Evolutionary conservation across 2,329 filamentous ascomycete genomes (phyloP).

Genomic region (Arthrinium puccinioides): DNA sequence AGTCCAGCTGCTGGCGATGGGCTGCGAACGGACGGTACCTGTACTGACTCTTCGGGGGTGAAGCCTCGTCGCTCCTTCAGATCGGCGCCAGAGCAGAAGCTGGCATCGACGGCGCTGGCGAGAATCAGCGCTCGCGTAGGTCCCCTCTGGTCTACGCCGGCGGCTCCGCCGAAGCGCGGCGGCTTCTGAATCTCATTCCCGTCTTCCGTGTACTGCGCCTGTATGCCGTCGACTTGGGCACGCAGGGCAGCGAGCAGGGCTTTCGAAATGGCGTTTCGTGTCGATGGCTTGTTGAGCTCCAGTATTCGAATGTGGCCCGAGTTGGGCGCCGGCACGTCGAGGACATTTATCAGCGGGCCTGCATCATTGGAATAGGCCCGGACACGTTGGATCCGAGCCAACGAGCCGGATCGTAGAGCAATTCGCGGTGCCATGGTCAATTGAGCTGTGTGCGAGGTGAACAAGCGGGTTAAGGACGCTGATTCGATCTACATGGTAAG

Average conservation of each 20-base stretch:
- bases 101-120: conserved; percentile 75
- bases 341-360: conserved; percentile 57
- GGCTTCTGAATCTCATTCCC: conserved; percentile 42
- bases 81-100: conserved; percentile 92
- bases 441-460: too few relatives aligned
- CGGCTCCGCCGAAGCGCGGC: conserved; percentile 35
- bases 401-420: conserved; percentile 10
- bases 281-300: conserved; percentile 74
- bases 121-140: conserved; percentile 76
- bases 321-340: conserved; percentile 68
- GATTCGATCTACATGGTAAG: too few relatives aligned
- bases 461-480: too few relatives aligned
- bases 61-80: conserved; percentile 81
- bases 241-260: conserved; percentile 67
- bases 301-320: conserved; percentile 82
- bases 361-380: conserved; percentile 34
- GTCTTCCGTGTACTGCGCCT: conserved; percentile 49
- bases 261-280: conserved; percentile 85
- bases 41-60: conserved; percentile 64
- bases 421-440: conserved; percentile 19
- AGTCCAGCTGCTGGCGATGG: conserved; percentile 1
- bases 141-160: conserved; percentile 36
- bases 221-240: conserved; percentile 65
- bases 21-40: neutral
- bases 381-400: conserved; percentile 9